Evolutionary conservation across 148 eudicot species (phyloP).

Genomic region (Rhododendron molle): DNA sequence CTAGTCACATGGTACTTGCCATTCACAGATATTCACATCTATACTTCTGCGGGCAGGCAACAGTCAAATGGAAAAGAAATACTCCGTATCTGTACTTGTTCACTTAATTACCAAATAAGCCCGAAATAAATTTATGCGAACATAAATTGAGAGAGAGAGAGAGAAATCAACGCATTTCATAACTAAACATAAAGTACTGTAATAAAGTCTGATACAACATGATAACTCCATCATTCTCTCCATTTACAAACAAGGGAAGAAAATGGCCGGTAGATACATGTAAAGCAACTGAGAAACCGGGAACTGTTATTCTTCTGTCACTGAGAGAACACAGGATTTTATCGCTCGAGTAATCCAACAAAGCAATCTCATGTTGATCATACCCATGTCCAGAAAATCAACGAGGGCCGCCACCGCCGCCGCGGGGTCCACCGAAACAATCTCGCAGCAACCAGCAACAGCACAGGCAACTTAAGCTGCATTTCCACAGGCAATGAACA

Average conservation of each 20-base stretch:
- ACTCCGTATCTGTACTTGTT: neutral
- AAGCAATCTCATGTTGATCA: neutral
- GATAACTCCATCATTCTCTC: neutral
- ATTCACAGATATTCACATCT: neutral
- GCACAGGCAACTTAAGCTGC: constrained; percentile 25
- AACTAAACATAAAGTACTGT: neutral
- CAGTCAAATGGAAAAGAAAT: neutral
- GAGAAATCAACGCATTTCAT: neutral
- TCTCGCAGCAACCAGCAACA: constrained; percentile 28
- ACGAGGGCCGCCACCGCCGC: neutral
- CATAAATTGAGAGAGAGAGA: neutral
- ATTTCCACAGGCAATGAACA: neutral
- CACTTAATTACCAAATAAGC: neutral
- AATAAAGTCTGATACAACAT: neutral
- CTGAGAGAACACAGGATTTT: neutral
- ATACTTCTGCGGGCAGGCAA: neutral
- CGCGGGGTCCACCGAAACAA: constrained; percentile 21
- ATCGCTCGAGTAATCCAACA: neutral
- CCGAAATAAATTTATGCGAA: neutral
- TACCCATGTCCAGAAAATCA: neutral
- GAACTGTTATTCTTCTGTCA: neutral
- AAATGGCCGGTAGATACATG: neutral
- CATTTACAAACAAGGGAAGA: neutral
- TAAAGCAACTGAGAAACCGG: neutral
- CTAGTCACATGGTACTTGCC: neutral